Percentiles rank a stretch among this genome's conserved stretches.
Evolutionary conservation across 2,329 filamentous ascomycete genomes (phyloP).

Genomic region (Xylariaceae sp.): DNA sequence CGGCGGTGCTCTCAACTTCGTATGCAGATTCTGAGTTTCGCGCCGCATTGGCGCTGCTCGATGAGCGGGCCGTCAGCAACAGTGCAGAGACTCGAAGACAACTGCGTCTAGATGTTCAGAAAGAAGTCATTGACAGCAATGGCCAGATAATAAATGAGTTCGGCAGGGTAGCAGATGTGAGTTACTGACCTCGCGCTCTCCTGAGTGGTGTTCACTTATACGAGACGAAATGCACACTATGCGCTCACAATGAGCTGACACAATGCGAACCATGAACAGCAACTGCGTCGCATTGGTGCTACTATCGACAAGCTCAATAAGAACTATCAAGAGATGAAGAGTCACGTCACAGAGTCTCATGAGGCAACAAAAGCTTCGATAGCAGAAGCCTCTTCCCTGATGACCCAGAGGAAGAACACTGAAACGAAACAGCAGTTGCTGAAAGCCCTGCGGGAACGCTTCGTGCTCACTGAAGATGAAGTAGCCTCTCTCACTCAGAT

Average conservation of each 20-base stretch:
- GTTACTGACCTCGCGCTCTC: constrained; percentile 4
- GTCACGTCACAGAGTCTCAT: constrained; percentile 69
- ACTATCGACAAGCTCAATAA: constrained; percentile 74
- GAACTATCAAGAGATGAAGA: constrained; percentile 74
- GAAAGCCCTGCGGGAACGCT: constrained; percentile 72
- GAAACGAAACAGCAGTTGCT: constrained; percentile 78
- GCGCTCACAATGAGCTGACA: constrained; percentile 4
- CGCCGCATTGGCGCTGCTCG: constrained; percentile 73
- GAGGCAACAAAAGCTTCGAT: constrained; percentile 68
- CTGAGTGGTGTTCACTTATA: background rate
- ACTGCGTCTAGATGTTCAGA: constrained; percentile 77
- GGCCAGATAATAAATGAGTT: constrained; percentile 84
- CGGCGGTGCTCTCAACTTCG: constrained; percentile 80
- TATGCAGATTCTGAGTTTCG: constrained; percentile 91
- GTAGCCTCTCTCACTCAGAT: constrained; percentile 68
- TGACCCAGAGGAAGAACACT: constrained; percentile 66
- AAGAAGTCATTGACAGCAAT: constrained; percentile 90
- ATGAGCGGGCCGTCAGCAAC: constrained; percentile 65
- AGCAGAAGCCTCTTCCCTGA: constrained; percentile 68
- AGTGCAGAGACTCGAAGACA: constrained; percentile 72
- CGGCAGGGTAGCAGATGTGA: constrained; percentile 69
- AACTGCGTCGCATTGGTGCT: constrained; percentile 77
- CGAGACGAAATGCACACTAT: background rate
- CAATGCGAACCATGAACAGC: constrained; percentile 37
- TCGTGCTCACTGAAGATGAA: constrained; percentile 79